Base-by-base conservation (phyloP, 257 asterid genomes). In the Salvia rosmarinus region DNA sequence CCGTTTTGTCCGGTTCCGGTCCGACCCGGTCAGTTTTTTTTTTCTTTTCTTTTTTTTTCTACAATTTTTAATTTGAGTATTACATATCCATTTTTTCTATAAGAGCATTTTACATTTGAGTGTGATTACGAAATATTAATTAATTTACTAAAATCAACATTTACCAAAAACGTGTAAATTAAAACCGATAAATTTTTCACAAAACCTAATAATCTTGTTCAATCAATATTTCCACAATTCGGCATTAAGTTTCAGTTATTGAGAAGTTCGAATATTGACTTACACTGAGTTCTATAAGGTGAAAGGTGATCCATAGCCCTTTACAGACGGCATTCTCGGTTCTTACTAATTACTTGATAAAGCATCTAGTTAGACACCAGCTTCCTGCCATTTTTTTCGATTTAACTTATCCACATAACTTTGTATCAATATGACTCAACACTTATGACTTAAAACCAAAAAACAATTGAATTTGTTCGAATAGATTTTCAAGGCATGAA, bases 191-290 rank as follows among this genome's bases (percentile, higher is more conserved):
- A n/a, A n/a, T n/a, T n/a, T n/a, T n/a, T n/a, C n/a, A n/a, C n/a
- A n/a, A n/a, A n/a, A n/a, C n/a, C n/a, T n/a, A n/a, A n/a, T n/a
- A n/a, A n/a, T n/a, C n/a, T n/a, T n/a, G n/a, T n/a, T n/a, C n/a
- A n/a, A n/a, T n/a, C n/a, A n/a, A n/a, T n/a, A n/a, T n/a, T n/a
- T n/a, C n/a, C 75, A 70, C 4, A n/a, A 28, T 23, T 43, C 17
- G 23, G 14, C 44, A 55, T 16, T 51, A 35, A 50, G 35, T 58
- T 71, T 63, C 34, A 61, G 69, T 67, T 54, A 60, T 52, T 39
- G n/a, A 74, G 17, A 40, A 59, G 14, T 11, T 44, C 21, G 61
- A 20, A 44, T 11, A 56, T 44, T n/a, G 20, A 47, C 73, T n/a
- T 35, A 23, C 13, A 64, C 20, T 46, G 14, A 49, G 63, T 42